phyloP scores from a whole-genome alignment of 768 basidiomycete species.

The Russula vinacea region DNA sequence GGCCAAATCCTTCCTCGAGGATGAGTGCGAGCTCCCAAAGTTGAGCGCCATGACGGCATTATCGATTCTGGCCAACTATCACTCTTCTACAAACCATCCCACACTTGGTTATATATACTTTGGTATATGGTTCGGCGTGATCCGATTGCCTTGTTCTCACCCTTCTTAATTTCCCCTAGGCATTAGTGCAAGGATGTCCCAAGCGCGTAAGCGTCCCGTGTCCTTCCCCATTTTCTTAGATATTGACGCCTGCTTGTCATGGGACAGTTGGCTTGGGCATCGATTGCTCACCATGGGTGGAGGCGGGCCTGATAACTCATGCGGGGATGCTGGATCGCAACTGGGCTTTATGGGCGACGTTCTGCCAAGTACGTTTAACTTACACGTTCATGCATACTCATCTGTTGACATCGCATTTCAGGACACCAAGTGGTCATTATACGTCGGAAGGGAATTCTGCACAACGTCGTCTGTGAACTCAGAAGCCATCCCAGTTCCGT shows the following conservation, averaged over 20 bases:
- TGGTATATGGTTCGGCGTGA: slow-evolving; percentile 30
- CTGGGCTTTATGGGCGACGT: slow-evolving; percentile 60
- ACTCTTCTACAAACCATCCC: slow-evolving; percentile 42
- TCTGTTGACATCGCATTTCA: slow-evolving; percentile 28
- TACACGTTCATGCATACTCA: background rate
- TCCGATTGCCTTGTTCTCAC: slow-evolving; percentile 8
- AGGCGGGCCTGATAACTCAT: slow-evolving; percentile 48
- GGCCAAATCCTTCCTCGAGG: slow-evolving; percentile 42
- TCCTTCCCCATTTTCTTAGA: background rate
- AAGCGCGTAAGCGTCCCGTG: slow-evolving; percentile 47
- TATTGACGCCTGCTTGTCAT: slow-evolving; percentile 3
- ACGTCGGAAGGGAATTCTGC: slow-evolving; percentile 61
- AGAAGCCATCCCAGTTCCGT: slow-evolving; percentile 45
- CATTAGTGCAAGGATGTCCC: slow-evolving; percentile 56
- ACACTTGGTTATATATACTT: slow-evolving; percentile 46
- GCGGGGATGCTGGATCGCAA: slow-evolving; percentile 55
- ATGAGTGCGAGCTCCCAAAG: slow-evolving; percentile 43
- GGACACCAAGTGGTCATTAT: slow-evolving; percentile 65
- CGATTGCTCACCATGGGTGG: slow-evolving; percentile 57
- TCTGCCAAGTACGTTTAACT: slow-evolving; percentile 44
- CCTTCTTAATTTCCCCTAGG: slow-evolving; percentile 36
- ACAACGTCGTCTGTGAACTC: slow-evolving; percentile 41
- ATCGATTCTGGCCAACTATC: slow-evolving; percentile 41
- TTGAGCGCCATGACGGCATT: slow-evolving; percentile 43
- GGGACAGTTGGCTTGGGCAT: slow-evolving; percentile 52